Evolutionary conservation across 2,329 filamentous ascomycete species (phyloP).

Genomic region (Davidsoniella neocaledoniae): DNA sequence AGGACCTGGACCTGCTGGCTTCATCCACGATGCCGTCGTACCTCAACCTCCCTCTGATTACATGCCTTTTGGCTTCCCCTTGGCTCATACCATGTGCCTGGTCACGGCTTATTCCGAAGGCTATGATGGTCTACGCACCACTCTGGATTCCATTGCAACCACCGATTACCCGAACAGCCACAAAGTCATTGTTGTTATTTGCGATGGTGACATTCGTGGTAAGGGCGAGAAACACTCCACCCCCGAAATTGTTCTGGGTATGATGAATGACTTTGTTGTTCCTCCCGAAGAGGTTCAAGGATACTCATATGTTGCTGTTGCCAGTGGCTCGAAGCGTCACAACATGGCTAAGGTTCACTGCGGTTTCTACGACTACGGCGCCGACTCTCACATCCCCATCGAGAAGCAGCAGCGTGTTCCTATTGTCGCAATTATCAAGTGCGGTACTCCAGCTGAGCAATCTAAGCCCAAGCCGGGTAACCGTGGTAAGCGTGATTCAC

Average conservation of each 20-base stretch:
- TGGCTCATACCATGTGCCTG: conserved; percentile 84
- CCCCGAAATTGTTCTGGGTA: conserved; percentile 73
- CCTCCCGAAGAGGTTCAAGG: conserved; percentile 67
- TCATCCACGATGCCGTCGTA: conserved; percentile 89
- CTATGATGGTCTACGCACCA: conserved; percentile 79
- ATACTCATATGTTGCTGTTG: conserved; percentile 92
- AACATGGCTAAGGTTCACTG: conserved; percentile 99
- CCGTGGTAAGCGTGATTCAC: conserved; percentile 94
- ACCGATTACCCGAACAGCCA: conserved; percentile 99
- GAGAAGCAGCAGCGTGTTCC: conserved; percentile 94
- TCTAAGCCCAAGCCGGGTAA: conserved; percentile 80
- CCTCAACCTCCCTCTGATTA: conserved; percentile 93
- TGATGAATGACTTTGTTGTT: conserved; percentile 86
- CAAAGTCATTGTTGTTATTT: conserved; percentile 90
- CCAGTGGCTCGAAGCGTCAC: conserved; percentile 89
- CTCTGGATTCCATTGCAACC: conserved; percentile 86
- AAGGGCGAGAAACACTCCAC: conserved; percentile 75
- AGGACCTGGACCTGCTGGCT: conserved; percentile 70
- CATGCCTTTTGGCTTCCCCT: conserved; percentile 89
- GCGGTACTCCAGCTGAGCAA: conserved; percentile 77
- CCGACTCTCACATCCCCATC: conserved; percentile 56
- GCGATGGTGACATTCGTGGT: conserved; percentile 95
- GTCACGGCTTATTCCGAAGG: conserved; percentile 97
- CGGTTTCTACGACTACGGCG: conserved; percentile 94
- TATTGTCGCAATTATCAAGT: conserved; percentile 94